These are phyloP conservation scores for Scedosporium apiospermum DNA, from an alignment of 2,329 filamentous ascomycete genomes.

Conservation along the genomic window DNA sequence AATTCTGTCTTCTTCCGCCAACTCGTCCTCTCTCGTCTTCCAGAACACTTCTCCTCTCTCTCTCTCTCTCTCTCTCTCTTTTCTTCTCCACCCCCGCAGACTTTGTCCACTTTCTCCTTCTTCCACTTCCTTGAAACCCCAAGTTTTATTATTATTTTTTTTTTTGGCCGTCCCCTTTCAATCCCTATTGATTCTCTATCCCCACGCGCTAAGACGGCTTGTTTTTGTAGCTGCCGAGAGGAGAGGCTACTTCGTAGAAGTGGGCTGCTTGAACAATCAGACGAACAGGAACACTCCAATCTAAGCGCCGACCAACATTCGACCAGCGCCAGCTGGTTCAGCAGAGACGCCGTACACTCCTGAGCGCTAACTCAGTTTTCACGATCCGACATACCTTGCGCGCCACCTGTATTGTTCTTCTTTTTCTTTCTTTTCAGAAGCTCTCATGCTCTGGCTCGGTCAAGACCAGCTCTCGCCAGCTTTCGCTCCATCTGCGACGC, in stretches of 20 bases:
- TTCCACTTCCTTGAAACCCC: not conserved
- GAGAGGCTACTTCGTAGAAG: not conserved
- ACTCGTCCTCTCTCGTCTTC: conserved; percentile 27
- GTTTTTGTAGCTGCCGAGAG: not conserved
- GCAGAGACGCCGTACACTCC: too few species aligned
- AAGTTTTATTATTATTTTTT: not conserved
- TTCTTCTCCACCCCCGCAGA: not conserved
- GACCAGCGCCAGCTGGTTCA: not conserved
- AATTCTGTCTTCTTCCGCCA: conserved; percentile 16
- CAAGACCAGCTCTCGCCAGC: too few species aligned
- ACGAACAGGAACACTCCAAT: not conserved
- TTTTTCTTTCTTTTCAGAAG: too few species aligned
- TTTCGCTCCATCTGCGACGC: too few species aligned
- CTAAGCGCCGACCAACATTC: not conserved
- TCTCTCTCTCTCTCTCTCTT: not conserved
- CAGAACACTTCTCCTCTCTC: conserved; percentile 16
- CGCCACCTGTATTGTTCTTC: too few species aligned
- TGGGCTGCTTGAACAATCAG: not conserved
- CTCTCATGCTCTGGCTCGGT: too few species aligned
- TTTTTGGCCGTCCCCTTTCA: too few species aligned
- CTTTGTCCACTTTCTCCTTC: not conserved
- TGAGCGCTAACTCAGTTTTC: too few species aligned
- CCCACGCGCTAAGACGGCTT: not conserved
- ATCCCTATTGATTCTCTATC: not conserved
- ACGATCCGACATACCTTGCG: too few species aligned